Percentiles rank a stretch among this genome's conserved stretches.
phyloP scores from a whole-genome alignment of 345 rosid genomes.

The Eucalyptus caleyi region DNA sequence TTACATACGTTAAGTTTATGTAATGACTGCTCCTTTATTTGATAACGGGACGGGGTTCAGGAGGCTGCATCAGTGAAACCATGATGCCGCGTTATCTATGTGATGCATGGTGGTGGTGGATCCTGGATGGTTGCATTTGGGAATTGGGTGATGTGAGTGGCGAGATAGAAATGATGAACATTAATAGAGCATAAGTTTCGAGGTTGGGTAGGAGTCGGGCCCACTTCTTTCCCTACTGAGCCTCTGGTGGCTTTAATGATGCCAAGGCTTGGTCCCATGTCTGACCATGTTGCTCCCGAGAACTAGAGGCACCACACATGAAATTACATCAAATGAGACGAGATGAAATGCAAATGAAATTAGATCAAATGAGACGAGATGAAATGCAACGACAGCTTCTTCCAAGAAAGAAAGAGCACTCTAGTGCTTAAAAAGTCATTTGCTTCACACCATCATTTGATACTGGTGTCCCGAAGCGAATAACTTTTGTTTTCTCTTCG shows the following conservation, averaged over 20 bases:
- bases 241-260: no score
- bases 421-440: no score
- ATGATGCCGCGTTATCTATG: background rate
- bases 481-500: no score
- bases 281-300: no score
- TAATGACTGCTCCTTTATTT: background rate
- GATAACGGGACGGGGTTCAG: background rate
- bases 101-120: background rate
- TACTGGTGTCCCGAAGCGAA: no score
- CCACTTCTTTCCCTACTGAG: background rate
- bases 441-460: no score
- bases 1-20: background rate
- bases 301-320: background rate
- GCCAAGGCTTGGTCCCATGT: no score
- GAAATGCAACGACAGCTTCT: no score
- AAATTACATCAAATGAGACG: no score
- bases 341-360: no score
- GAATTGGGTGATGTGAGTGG: background rate
- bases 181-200: background rate
- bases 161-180: background rate
- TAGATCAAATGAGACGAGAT: no score
- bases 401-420: no score
- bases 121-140: background rate
- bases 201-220: background rate
- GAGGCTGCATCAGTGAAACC: background rate